Conservation (phyloP, 768 basidiomycete genomes). For the Podaxis sp. region DNA sequence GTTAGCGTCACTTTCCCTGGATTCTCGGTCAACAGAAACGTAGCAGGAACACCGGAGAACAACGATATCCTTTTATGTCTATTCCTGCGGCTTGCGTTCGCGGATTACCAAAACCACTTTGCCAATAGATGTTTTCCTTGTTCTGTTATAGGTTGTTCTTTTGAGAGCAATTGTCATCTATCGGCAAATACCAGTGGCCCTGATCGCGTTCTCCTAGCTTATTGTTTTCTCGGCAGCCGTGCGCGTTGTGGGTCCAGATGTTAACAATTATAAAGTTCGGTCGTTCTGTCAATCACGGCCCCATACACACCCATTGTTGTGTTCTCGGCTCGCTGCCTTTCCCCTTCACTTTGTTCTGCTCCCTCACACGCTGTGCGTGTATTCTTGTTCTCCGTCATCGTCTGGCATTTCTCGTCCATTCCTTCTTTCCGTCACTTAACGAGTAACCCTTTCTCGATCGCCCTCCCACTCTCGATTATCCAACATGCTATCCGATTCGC, state of each 20-base stretch:
- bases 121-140: background rate
- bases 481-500: slow-evolving; percentile 5
- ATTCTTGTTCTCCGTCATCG: slow-evolving; percentile 16
- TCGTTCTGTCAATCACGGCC: background rate
- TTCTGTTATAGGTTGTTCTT: background rate
- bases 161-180: slow-evolving; percentile 2
- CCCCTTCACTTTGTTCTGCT: slow-evolving; percentile 12
- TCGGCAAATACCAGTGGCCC: background rate
- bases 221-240: slow-evolving; percentile 12
- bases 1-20: too few relatives aligned
- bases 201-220: background rate
- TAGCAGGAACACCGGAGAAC: background rate
- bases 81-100: too few relatives aligned
- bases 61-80: background rate
- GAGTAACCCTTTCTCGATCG: background rate
- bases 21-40: background rate
- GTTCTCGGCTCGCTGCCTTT: slow-evolving; percentile 14
- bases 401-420: background rate
- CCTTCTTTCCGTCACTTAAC: background rate
- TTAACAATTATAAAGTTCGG: slow-evolving; percentile 19
- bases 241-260: slow-evolving; percentile 31
- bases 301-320: slow-evolving; percentile 12
- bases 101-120: background rate
- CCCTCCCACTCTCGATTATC: background rate
- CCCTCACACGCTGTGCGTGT: slow-evolving; percentile 36